Evolutionary conservation across 805 yeast genomes (phyloP).

Genomic region (Teunomyces panamensis): DNA sequence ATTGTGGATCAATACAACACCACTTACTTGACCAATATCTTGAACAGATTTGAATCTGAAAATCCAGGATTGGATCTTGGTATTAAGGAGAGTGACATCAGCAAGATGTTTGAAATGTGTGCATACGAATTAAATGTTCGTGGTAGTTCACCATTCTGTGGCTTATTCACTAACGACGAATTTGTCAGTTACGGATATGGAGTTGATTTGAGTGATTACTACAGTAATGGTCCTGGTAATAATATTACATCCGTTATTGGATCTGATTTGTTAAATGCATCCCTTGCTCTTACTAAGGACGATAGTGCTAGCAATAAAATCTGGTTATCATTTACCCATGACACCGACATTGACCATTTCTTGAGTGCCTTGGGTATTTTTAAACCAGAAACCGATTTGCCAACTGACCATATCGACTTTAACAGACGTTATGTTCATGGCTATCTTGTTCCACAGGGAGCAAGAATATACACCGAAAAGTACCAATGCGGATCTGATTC

Average conservation of each 20-base stretch:
- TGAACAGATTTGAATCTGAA: slow-evolving; percentile 51
- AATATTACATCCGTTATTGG: slow-evolving; percentile 58
- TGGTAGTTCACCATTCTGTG: slow-evolving; percentile 67
- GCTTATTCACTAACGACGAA: slow-evolving; percentile 65
- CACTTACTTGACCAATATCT: slow-evolving; percentile 50
- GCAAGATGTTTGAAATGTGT: slow-evolving; percentile 56
- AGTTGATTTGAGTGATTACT: slow-evolving; percentile 57
- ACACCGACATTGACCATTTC: slow-evolving; percentile 60
- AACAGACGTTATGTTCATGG: slow-evolving; percentile 45
- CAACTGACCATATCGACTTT: slow-evolving; percentile 46
- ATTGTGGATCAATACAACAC: slow-evolving; percentile 27
- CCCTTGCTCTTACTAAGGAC: slow-evolving; percentile 48
- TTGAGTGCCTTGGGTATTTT: slow-evolving; percentile 63
- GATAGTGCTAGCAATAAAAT: slow-evolving; percentile 45
- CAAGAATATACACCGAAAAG: slow-evolving; percentile 38
- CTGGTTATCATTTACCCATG: slow-evolving; percentile 74
- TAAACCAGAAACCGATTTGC: slow-evolving; percentile 40
- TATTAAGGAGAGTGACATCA: slow-evolving; percentile 43
- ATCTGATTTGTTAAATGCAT: slow-evolving; percentile 49
- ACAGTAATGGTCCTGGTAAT: slow-evolving; percentile 63
- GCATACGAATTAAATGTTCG: slow-evolving; percentile 71
- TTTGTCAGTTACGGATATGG: slow-evolving; percentile 61
- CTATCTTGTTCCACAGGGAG: slow-evolving; percentile 40
- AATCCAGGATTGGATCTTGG: slow-evolving; percentile 56
- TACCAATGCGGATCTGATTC: slow-evolving; percentile 26